Percentiles rank a stretch among this genome's conserved stretches.
Evolutionary conservation across 495 filamentous ascomycete genomes (phyloP).

Genomic region (Talaromyces trachyspermus): DNA sequence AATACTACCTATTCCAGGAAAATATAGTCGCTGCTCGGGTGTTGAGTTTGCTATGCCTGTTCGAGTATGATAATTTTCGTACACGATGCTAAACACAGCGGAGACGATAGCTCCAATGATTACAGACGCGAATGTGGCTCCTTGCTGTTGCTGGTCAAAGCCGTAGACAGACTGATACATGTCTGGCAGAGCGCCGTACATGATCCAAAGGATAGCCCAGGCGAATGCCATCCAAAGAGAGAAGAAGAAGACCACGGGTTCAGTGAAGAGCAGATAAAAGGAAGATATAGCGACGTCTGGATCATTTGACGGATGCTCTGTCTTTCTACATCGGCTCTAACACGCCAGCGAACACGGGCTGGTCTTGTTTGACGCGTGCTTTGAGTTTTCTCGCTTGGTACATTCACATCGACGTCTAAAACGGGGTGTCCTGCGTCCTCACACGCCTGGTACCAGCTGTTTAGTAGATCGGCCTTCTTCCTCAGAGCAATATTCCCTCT

Average conservation of each 20-base stretch:
- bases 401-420: slow-evolving; percentile 22
- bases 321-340: slow-evolving; percentile 63
- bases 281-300: slow-evolving; percentile 55
- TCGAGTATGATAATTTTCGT: slow-evolving; percentile 37
- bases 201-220: slow-evolving; percentile 72
- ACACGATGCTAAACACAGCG: slow-evolving; percentile 55
- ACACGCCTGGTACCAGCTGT: slow-evolving; percentile 60
- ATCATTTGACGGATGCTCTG: slow-evolving; percentile 56
- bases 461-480: slow-evolving; percentile 56
- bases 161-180: slow-evolving; percentile 55
- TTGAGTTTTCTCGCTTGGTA: slow-evolving; percentile 18
- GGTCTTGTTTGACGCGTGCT: slow-evolving; percentile 33
- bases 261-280: slow-evolving; percentile 69
- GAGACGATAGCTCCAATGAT: slow-evolving; percentile 50
- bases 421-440: slow-evolving; percentile 44
- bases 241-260: slow-evolving; percentile 79
- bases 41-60: slow-evolving; percentile 33
- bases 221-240: slow-evolving; percentile 69
- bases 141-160: slow-evolving; percentile 52
- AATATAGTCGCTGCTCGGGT: slow-evolving; percentile 67
- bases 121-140: slow-evolving; percentile 58
- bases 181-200: slow-evolving; percentile 60
- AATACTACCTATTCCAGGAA: slow-evolving; percentile 55
- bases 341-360: slow-evolving; percentile 61
- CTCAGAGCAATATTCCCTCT: slow-evolving; percentile 61